These are phyloP conservation scores for Cercophora sp. DNA, from an alignment of 495 filamentous ascomycete species.

Conservation along the genomic window DNA sequence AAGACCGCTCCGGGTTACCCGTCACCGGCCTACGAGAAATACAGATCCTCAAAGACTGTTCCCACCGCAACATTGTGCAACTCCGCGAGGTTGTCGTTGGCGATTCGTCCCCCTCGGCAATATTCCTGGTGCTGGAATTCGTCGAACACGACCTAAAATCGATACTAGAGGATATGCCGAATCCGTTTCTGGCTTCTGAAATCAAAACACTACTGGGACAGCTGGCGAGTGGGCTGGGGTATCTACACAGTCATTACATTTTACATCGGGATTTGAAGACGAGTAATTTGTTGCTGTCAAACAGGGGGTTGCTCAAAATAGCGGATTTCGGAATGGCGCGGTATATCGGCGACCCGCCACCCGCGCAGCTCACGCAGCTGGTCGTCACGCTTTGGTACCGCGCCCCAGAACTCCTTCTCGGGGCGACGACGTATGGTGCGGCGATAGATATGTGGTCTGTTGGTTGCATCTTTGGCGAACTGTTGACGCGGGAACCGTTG, in stretches of 20 bases:
- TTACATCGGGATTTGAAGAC: slow-evolving; percentile 97
- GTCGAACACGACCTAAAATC: slow-evolving; percentile 96
- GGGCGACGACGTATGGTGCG: slow-evolving; percentile 67
- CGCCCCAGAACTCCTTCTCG: slow-evolving; percentile 83
- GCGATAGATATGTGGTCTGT: slow-evolving; percentile 94
- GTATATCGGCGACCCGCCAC: slow-evolving; percentile 72
- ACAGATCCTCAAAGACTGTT: slow-evolving; percentile 48
- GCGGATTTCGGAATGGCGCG: slow-evolving; percentile 98
- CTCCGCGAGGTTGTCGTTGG: slow-evolving; percentile 85
- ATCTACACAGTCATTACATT: slow-evolving; percentile 88
- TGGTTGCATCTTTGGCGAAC: slow-evolving; percentile 94
- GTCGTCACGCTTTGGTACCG: slow-evolving; percentile 99
- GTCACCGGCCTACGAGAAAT: slow-evolving; percentile 93
- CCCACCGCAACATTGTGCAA: slow-evolving; percentile 72
- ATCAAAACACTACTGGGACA: slow-evolving; percentile 86
- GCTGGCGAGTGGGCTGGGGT: slow-evolving; percentile 74
- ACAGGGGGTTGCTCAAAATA: slow-evolving; percentile 91
- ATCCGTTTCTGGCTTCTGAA: slow-evolving; percentile 90
- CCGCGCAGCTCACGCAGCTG: slow-evolving; percentile 80
- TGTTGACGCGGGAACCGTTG: slow-evolving; percentile 77
- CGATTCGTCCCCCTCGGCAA: slow-evolving; percentile 56
- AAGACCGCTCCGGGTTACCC: slow-evolving; percentile 75
- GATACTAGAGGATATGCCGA: slow-evolving; percentile 86
- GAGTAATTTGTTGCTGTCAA: slow-evolving; percentile 91
- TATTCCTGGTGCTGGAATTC: slow-evolving; percentile 97